A percentile compares a stretch with the other conserved stretches of the same genome.
phyloP scores from a whole-genome alignment of 2,329 filamentous ascomycete genomes.

The Pseudogymnoascus destructans region DNA sequence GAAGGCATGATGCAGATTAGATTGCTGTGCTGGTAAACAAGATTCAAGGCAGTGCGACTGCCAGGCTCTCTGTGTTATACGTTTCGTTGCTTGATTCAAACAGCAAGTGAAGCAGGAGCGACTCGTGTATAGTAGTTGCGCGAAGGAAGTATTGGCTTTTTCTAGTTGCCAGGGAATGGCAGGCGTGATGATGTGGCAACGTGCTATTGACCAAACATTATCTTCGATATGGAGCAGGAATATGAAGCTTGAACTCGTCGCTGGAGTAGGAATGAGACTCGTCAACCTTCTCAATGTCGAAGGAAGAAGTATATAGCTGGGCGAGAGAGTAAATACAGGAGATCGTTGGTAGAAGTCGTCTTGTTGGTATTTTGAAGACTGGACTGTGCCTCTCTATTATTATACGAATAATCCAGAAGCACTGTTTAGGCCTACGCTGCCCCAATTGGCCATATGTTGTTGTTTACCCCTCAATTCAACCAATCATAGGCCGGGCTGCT shows the following conservation, averaged over 20 bases:
- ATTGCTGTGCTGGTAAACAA: conserved; percentile 16
- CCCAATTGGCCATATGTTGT: conserved; percentile 10
- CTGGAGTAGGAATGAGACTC: neutral
- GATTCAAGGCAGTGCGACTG: neutral
- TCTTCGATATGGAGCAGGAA: neutral
- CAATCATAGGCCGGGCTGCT: neutral
- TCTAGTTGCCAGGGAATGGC: neutral
- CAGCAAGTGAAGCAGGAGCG: neutral
- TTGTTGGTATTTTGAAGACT: conserved; percentile 3
- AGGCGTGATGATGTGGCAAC: conserved; percentile 7
- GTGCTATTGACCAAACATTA: conserved; percentile 8
- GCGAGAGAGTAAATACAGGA: conserved; percentile 7
- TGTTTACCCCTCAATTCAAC: conserved; percentile 5
- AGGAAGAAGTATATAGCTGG: neutral
- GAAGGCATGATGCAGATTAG: conserved; percentile 30
- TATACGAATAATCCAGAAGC: conserved; percentile 7
- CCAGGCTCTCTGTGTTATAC: neutral
- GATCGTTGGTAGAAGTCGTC: neutral
- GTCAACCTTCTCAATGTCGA: neutral
- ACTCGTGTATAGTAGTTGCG: neutral
- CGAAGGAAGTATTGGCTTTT: neutral
- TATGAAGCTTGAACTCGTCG: conserved; percentile 1
- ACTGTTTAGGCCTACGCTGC: conserved; percentile 4
- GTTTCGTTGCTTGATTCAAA: neutral
- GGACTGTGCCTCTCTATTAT: conserved; percentile 7